Percentiles rank a stretch among this genome's conserved stretches.
These are phyloP conservation scores for Ascochyta fabae DNA, from an alignment of 2,329 filamentous ascomycete species.

Conservation along the genomic window DNA sequence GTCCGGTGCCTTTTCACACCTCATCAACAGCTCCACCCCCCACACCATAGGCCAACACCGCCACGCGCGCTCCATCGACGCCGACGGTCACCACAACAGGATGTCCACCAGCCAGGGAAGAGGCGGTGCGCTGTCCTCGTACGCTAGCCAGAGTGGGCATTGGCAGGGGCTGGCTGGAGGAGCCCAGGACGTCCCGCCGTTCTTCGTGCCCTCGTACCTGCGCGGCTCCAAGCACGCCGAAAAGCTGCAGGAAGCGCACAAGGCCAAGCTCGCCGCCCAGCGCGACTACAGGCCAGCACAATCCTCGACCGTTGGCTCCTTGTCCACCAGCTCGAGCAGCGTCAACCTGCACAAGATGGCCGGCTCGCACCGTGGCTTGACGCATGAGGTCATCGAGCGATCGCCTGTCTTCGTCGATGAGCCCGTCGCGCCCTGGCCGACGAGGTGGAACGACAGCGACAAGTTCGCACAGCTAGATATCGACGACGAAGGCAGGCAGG, in stretches of 20 bases:
- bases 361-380: slow-evolving; percentile 75
- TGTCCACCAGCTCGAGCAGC: slow-evolving; percentile 64
- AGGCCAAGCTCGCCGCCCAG: slow-evolving; percentile 61
- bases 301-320: slow-evolving; percentile 54
- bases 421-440: slow-evolving; percentile 74
- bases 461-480: slow-evolving; percentile 78
- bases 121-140: slow-evolving; percentile 52
- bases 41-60: slow-evolving; percentile 36
- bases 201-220: slow-evolving; percentile 87
- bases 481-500: slow-evolving; percentile 73
- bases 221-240: slow-evolving; percentile 78
- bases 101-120: slow-evolving; percentile 53
- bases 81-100: slow-evolving; percentile 57
- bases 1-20: slow-evolving; percentile 60
- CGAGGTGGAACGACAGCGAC: slow-evolving; percentile 81
- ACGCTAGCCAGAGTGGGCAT: slow-evolving; percentile 56
- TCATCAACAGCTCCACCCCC: slow-evolving; percentile 55
- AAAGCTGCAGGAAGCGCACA: slow-evolving; percentile 74
- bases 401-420: slow-evolving; percentile 66
- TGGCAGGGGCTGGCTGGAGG: slow-evolving; percentile 36
- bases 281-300: slow-evolving; percentile 52
- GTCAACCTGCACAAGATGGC: slow-evolving; percentile 66
- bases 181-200: slow-evolving; percentile 53
- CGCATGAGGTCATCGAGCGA: slow-evolving; percentile 84
- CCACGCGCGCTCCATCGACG: slow-evolving; percentile 53